phyloP scores from a whole-genome alignment of 768 basidiomycete species.

The Russula dissimulans region DNA sequence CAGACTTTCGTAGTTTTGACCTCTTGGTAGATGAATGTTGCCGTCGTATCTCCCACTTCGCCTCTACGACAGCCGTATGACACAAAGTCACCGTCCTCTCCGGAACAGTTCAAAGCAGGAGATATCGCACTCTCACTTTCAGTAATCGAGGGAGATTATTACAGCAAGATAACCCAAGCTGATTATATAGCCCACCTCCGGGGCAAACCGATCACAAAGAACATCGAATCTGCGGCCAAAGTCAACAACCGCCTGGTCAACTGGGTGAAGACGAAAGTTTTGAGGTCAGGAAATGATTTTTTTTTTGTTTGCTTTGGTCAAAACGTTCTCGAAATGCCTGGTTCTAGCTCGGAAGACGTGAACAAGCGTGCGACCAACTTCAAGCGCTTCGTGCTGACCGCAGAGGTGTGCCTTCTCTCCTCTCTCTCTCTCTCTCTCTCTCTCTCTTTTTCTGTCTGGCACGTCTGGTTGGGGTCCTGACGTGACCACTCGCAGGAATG shows the following conservation, averaged over 20 bases:
- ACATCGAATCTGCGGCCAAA: slow-evolving; percentile 28
- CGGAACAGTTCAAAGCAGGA: slow-evolving; percentile 30
- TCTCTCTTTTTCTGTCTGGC: too few species aligned
- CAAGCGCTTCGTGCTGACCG: slow-evolving; percentile 37
- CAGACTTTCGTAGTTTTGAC: background rate
- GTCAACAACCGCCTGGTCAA: slow-evolving; percentile 32
- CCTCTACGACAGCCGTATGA: background rate
- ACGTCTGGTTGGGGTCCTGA: background rate
- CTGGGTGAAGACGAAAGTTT: slow-evolving; percentile 19
- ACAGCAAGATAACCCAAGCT: slow-evolving; percentile 30
- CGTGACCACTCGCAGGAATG: slow-evolving; percentile 30
- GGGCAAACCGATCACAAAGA: slow-evolving; percentile 24
- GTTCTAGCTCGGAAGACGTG: slow-evolving; percentile 31
- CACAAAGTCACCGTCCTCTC: background rate
- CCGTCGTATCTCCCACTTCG: background rate
- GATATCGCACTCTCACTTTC: slow-evolving; percentile 38
- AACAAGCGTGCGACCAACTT: slow-evolving; percentile 32
- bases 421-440: too few species aligned
- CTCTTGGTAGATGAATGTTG: slow-evolving; percentile 1
- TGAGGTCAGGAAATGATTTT: background rate
- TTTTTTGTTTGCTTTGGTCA: background rate
- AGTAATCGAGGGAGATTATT: slow-evolving; percentile 36
- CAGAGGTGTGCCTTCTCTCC: slow-evolving; percentile 25
- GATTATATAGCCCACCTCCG: slow-evolving; percentile 37
- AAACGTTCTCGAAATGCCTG: slow-evolving; percentile 1